Base-by-base conservation (phyloP, 73 alveolate species). In the Paramecium octaurelia region DNA sequence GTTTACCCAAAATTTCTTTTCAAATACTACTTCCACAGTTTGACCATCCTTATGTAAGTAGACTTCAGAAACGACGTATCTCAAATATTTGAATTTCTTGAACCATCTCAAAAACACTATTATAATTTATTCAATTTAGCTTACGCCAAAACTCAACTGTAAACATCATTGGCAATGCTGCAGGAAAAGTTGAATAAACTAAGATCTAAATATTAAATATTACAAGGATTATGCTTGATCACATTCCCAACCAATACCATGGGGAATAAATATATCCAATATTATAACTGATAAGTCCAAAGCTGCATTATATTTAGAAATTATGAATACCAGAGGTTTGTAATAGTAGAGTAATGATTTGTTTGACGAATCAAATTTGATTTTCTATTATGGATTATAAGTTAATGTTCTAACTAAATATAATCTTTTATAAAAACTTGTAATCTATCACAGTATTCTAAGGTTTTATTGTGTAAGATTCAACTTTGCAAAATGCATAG, bases 321-420 rank as follows among this genome's bases (percentile, higher is more conserved):
- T 29, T 75, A 12, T 44, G 1, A 0, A 44, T 80, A 46, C 76
- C 43, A 80, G 8, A 12, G 91, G 91, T 23, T 80, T 44, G 75
- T 80, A 80, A 24, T 44, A 80, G 48, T 80, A 80, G 2, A 80
- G 76, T 23, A 80, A 35, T 11, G 76, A 44, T 80, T 24, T 23
- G 44, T 48, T 64, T 9, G 31, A 21, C 11, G 70, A 44, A 80
- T 80, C 91, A 48, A 80, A 80, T 80, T 14, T 48, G 44, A 80
- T 44, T 35, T 80, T 80, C 36, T 46, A 23, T 80, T 40, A 31
- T 44, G 91, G 91, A 80, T 23, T 24, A 80, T 80, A 80, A 20
- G 91, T 80, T 80, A 80, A 44, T 80, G 91, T 44, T 80, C 91
- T 80, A 80, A 24, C 87, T 73, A 73, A 73, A 73, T 73, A 36